Base-by-base conservation (phyloP, 345 rosid genomes). In the Pugionium cornutum region DNA sequence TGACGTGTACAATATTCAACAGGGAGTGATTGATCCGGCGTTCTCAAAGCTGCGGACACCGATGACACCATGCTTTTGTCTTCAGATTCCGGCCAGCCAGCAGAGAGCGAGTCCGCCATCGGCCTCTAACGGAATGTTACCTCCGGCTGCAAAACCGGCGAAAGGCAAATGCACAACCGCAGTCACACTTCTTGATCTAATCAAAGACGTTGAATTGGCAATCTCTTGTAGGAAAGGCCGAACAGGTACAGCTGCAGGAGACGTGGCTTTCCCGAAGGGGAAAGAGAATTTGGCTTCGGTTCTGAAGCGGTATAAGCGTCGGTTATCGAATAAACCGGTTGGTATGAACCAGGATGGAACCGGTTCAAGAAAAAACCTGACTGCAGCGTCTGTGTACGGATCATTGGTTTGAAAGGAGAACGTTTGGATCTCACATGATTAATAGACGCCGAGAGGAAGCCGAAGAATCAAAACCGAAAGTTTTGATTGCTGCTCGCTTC, bases 301-400 rank as follows among this genome's bases (percentile, higher is more conserved):
- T n/a, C n/a, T 94, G 47, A 94, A 94, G 65, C 89, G 99, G 45
- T 94, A 94, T 82, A 94, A 84, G 59, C 91, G 99, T n/a, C 70
- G 97, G 27, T 77, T 94, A 66, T 72, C 95, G 35, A 82, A 53
- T 81, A 90, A 81, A 62, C 81, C 77, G 0, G 49, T 37, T 2
- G 76, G 73, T 46, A 18, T 34, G 36, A 73, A 52, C 52, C 75
- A 74, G 10, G 84, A 83, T 45, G 75, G 75, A 37, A 65, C 76
- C 1, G 76, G 81, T 9, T 65, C 77, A 18, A 69, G 85, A 71
- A 86, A 82, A 69, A 63, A 66, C 61, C n/a, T 57, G 11, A 49
- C 42, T 49, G 59, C 67, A 47, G 64, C 41, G n/a, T 47, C 66
- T 35, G 55, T 10, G 33, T 72, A 72, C 7, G 70, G n/a, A n/a